Conservation (phyloP, 108 stramenopile genomes). For the Cyclotella choctawhatcheeana region DNA sequence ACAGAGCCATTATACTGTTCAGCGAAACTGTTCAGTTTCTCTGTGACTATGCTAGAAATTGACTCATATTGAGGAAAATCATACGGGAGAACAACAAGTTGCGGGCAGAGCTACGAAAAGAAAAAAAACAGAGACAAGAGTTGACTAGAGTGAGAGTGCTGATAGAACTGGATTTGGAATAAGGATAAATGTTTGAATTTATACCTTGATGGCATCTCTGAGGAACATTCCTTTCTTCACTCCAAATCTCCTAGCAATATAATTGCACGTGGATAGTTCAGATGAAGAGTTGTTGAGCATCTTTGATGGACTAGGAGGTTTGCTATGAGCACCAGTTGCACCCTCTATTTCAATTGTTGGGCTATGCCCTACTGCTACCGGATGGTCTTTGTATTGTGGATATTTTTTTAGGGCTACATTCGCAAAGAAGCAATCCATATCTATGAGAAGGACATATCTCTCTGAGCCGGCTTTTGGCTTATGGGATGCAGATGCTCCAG, state of each 20-base stretch:
- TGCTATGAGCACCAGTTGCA: constrained; percentile 5
- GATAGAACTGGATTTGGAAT: neutral
- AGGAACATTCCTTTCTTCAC: constrained; percentile 94
- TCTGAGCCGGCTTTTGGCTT: constrained; percentile 34
- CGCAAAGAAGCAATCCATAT: constrained; percentile 98
- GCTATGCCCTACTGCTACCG: constrained; percentile 91
- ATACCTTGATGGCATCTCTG: constrained; percentile 70
- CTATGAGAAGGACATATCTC: constrained; percentile 90
- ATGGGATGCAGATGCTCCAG: neutral
- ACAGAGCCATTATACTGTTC: constrained; percentile 73
- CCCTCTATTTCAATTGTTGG: constrained; percentile 32
- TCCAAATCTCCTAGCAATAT: constrained; percentile 88
- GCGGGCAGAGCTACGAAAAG: constrained; percentile 72
- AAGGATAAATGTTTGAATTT: no score
- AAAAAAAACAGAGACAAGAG: neutral
- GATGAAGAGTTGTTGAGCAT: constrained; percentile 64
- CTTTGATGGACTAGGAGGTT: constrained; percentile 14
- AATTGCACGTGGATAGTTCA: constrained; percentile 95
- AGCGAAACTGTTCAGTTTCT: constrained; percentile 65
- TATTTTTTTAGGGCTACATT: constrained; percentile 82
- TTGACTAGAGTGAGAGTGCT: neutral
- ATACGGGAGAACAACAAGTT: constrained; percentile 87
- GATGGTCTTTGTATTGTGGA: constrained; percentile 79
- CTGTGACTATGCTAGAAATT: constrained; percentile 78
- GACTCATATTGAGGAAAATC: constrained; percentile 91